A percentile compares a stretch with the other conserved stretches of the same genome.
Evolutionary conservation across 768 basidiomycete genomes (phyloP).

Genomic region (Hericium rajendrae): DNA sequence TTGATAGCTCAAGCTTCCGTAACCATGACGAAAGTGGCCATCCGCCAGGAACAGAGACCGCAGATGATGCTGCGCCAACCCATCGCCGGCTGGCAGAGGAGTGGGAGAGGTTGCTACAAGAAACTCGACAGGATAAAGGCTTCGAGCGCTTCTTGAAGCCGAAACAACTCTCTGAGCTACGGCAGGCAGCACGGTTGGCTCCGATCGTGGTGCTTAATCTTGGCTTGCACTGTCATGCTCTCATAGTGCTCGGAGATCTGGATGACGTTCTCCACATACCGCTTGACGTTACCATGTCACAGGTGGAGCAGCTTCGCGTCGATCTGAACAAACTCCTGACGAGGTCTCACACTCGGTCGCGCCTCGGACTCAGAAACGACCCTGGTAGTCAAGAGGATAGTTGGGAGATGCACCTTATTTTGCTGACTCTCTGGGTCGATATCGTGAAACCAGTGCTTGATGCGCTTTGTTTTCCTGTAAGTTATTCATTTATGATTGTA

Average conservation of each 20-base stretch:
- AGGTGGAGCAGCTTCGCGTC: neutral
- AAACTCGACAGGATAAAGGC: neutral
- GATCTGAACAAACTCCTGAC: neutral
- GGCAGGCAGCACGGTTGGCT: neutral
- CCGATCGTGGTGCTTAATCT: neutral
- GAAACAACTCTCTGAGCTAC: neutral
- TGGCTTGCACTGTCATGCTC: neutral
- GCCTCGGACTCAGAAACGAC: too few species aligned
- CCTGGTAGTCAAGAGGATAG: too few species aligned
- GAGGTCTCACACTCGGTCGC: neutral
- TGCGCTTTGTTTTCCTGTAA: neutral
- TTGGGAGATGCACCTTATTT: too few species aligned
- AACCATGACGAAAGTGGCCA: neutral
- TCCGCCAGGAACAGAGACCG: neutral
- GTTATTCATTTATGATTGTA: neutral
- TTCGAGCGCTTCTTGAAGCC: neutral
- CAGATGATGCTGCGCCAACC: neutral
- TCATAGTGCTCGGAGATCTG: neutral
- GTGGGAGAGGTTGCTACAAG: neutral
- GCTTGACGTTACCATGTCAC: too few species aligned
- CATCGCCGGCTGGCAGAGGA: neutral
- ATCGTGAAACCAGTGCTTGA: neutral
- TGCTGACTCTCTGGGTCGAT: neutral
- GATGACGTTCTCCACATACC: neutral
- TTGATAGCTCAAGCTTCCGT: neutral